These are phyloP conservation scores for Dactylellina cionopaga DNA, from an alignment of 2,329 filamentous ascomycete species.

Conservation along the genomic window DNA sequence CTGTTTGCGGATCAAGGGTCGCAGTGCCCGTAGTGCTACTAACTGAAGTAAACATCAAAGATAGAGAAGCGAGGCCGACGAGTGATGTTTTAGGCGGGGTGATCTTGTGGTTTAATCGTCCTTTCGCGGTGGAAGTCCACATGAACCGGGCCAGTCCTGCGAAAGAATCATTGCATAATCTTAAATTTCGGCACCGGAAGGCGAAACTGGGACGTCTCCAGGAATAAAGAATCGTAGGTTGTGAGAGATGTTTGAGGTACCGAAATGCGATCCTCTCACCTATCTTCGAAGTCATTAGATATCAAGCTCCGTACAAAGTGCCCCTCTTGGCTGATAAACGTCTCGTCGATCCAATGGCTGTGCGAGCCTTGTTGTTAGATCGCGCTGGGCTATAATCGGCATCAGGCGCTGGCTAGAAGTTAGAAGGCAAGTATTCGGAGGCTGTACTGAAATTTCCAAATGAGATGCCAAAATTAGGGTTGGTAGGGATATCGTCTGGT, in stretches of 20 bases:
- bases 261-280: background rate
- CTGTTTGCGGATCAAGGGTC: conserved; percentile 3
- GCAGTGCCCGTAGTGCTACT: background rate
- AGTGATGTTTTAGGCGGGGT: background rate
- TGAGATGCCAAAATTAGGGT: too few species aligned
- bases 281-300: background rate
- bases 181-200: too few species aligned
- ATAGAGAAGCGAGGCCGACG: background rate
- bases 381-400: background rate
- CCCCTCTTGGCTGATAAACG: too few species aligned
- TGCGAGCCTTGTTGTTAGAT: background rate
- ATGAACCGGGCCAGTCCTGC: too few species aligned
- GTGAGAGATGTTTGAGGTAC: background rate
- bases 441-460: background rate
- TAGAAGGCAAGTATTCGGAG: too few species aligned
- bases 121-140: background rate
- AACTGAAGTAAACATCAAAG: background rate
- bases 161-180: too few species aligned
- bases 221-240: too few species aligned
- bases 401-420: background rate
- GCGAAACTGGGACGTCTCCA: too few species aligned
- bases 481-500: too few species aligned
- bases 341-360: too few species aligned
- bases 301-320: background rate
- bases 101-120: background rate